Conservation (phyloP, 352 stramenopile species). For the Phytopythium montanum region DNA sequence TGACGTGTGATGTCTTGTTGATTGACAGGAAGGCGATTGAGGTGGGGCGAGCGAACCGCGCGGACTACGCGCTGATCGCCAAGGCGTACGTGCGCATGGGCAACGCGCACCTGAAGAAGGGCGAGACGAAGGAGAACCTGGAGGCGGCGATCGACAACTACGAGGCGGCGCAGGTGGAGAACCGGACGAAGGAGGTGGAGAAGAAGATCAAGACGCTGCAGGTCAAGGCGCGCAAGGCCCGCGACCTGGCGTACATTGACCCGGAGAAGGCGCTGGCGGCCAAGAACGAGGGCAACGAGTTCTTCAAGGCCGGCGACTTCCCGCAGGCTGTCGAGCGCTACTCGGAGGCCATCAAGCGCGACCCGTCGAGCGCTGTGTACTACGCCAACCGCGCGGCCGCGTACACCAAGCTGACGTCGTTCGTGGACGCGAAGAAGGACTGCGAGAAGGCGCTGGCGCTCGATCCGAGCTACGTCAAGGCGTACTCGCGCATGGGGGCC, state of each 20-base stretch:
- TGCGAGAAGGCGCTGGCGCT: conserved; percentile 98
- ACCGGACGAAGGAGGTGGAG: conserved; percentile 91
- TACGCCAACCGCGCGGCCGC: conserved; percentile 98
- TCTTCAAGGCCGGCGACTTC: conserved; percentile 97
- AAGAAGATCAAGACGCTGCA: conserved; percentile 95
- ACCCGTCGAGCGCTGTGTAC: conserved; percentile 97
- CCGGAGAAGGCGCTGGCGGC: conserved; percentile 96
- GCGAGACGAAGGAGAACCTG: conserved; percentile 86
- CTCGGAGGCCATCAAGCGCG: conserved; percentile 98
- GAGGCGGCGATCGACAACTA: conserved; percentile 84
- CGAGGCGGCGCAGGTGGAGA: conserved; percentile 85
- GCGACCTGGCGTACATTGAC: conserved; percentile 94
- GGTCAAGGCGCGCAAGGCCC: conserved; percentile 94
- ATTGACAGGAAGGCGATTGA: conserved; percentile 90
- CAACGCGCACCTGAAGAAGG: conserved; percentile 96
- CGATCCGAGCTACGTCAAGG: conserved; percentile 99
- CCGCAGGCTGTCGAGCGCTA: conserved; percentile 91
- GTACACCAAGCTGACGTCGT: conserved; percentile 98
- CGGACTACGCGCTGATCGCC: conserved; percentile 95
- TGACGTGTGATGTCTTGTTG: background rate
- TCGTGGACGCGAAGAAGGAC: conserved; percentile 87
- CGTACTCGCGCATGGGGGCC: conserved; percentile 96
- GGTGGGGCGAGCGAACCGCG: conserved; percentile 92
- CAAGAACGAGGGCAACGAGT: conserved; percentile 98
- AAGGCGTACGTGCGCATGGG: conserved; percentile 95